Conservation (phyloP, 257 asterid species). For the Jaltomata sinuosa region DNA sequence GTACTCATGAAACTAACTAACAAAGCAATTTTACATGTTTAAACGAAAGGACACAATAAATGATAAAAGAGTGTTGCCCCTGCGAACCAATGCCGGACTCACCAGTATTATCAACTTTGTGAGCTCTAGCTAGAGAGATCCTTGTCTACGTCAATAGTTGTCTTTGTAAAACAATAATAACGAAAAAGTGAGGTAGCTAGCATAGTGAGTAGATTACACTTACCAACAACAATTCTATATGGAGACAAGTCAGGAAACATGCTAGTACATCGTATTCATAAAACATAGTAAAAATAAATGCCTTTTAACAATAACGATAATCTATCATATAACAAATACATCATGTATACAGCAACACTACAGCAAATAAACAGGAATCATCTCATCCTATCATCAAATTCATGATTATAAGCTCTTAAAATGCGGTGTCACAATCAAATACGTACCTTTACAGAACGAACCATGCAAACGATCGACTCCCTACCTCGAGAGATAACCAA, state of each 20-base stretch:
- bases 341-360: not conserved
- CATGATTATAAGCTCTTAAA: not conserved
- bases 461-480: not conserved
- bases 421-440: not conserved
- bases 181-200: not conserved
- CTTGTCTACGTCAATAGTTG: not conserved
- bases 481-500: not conserved
- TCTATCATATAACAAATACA: not conserved
- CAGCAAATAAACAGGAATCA: not conserved
- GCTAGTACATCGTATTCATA: not conserved
- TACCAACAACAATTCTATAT: not conserved
- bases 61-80: not conserved
- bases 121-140: not conserved
- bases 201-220: not conserved
- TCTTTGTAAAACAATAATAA: not conserved
- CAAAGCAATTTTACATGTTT: too few relatives aligned
- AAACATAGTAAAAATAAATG: not conserved
- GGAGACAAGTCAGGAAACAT: not conserved
- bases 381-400: not conserved
- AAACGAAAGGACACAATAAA: not conserved
- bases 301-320: not conserved
- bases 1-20: too few relatives aligned
- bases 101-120: not conserved
- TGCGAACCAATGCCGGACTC: not conserved
- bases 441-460: not conserved